Base-by-base conservation (phyloP, 768 basidiomycete genomes). In the Mycena vulgaris region DNA sequence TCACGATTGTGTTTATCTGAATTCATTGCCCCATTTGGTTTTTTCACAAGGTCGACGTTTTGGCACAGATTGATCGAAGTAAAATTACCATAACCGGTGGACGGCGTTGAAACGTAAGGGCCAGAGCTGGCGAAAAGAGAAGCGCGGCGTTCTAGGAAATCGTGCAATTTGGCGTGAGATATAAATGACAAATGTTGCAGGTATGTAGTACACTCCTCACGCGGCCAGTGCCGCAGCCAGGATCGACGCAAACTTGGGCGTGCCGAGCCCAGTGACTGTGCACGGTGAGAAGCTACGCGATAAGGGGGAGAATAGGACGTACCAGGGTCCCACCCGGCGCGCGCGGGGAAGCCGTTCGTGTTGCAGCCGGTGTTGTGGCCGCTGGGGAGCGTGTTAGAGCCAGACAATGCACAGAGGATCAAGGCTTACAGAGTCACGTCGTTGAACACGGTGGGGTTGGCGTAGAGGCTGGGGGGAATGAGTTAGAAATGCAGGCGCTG, bases 381-480 rank as follows among this genome's bases (percentile, higher is more conserved):
- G 23, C 67, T 69, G 19, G 71, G 30, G 47, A 28, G n/a, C 1
- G 28, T 30, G 56, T 27, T 35, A 9, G 21, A 16, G 3, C 10
- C 19, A 8, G 9, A 23, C 8, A 13, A 7, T 11, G 9, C 82
- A 84, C 17, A 82, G 83, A 5, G 79, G 79, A 53, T 5, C 6
- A 79, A 79, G 51, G 77, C 79, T 2, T 84, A 85, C 23, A 64
- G 53, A 0, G 84, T 84, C 61, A 87, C 81, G 59, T 88, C 86
- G 62, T 84, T 85, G 58, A 86, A 76, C 5, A 68, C 72, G 16
- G 63, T 66, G 5, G 80, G 79, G 6, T 33, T 63, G 21, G 72
- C 45, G 66, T 87, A 87, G n/a, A 87, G 53, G 68, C 69, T 74
- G 49, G 10, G 27, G 27, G 23, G 25, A 5, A 27, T 27, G 27